These are phyloP conservation scores for Fusarium tricinctum DNA, from an alignment of 2,329 filamentous ascomycete genomes.

Conservation along the genomic window DNA sequence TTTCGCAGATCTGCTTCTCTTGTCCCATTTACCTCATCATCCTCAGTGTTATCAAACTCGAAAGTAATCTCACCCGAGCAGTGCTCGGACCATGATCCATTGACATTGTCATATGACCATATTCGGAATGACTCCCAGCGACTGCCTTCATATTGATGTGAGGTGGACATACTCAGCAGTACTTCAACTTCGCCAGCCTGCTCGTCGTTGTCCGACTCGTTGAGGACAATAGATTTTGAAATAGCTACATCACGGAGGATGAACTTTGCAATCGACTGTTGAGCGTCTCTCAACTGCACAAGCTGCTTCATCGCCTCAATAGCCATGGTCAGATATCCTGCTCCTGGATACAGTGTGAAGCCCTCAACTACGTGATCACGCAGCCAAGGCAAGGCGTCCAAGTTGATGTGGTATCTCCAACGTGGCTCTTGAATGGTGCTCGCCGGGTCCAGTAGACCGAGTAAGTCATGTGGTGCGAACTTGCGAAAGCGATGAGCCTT, in stretches of 20 bases:
- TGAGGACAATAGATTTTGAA: slow-evolving; percentile 6
- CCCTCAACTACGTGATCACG: slow-evolving; percentile 30
- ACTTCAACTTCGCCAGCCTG: slow-evolving; percentile 6
- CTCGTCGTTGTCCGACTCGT: background rate
- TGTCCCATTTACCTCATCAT: background rate
- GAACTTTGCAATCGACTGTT: slow-evolving; percentile 4
- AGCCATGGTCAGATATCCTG: slow-evolving; percentile 29
- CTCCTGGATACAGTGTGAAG: slow-evolving; percentile 17
- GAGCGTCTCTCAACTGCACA: background rate
- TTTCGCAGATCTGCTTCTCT: background rate
- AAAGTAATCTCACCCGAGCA: slow-evolving; percentile 6
- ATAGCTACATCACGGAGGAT: slow-evolving; percentile 18
- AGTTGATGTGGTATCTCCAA: slow-evolving; percentile 22
- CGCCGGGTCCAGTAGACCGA: slow-evolving; percentile 11
- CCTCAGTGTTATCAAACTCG: background rate
- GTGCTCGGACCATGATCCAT: slow-evolving; percentile 6
- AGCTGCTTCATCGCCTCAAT: slow-evolving; percentile 30
- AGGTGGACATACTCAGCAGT: slow-evolving; percentile 4
- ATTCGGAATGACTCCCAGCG: slow-evolving; percentile 11
- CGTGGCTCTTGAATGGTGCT: slow-evolving; percentile 11
- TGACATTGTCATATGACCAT: slow-evolving; percentile 8
- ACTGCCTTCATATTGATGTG: slow-evolving; percentile 12
- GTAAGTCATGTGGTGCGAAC: slow-evolving; percentile 25
- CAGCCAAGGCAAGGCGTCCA: slow-evolving; percentile 21
- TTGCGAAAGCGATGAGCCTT: slow-evolving; percentile 18